These are phyloP conservation scores for Lipomyces orientalis DNA, from an alignment of 805 yeast species.

Conservation along the genomic window DNA sequence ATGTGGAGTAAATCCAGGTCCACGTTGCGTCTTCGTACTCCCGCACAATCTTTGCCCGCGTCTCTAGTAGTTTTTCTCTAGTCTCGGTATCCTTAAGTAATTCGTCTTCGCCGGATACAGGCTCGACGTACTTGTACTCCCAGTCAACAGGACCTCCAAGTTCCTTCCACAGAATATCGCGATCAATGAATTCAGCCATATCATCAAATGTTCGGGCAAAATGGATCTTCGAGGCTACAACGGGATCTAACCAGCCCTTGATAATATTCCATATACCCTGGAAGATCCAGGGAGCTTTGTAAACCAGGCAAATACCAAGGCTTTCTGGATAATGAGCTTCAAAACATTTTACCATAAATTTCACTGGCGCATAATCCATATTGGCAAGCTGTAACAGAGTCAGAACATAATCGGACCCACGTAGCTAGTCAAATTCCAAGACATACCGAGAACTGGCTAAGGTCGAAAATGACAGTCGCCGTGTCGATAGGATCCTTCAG, in stretches of 20 bases:
- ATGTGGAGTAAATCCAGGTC: slow-evolving; percentile 68
- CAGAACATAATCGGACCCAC: background rate
- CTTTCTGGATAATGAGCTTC: slow-evolving; percentile 98
- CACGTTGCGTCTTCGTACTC: slow-evolving; percentile 68
- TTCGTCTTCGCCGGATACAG: slow-evolving; percentile 64
- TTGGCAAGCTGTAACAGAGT: slow-evolving; percentile 59
- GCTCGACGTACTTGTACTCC: slow-evolving; percentile 65
- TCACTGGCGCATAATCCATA: slow-evolving; percentile 92
- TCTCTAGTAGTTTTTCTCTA: slow-evolving; percentile 52
- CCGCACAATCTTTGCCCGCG: slow-evolving; percentile 61
- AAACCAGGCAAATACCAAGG: slow-evolving; percentile 80
- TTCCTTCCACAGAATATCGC: slow-evolving; percentile 64
- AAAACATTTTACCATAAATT: slow-evolving; percentile 84
- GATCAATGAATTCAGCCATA: slow-evolving; percentile 64
- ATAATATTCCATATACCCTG: slow-evolving; percentile 92
- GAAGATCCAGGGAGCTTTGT: slow-evolving; percentile 97
- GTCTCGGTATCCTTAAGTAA: slow-evolving; percentile 53
- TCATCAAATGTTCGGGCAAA: slow-evolving; percentile 79
- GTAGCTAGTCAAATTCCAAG: no score
- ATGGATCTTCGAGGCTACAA: slow-evolving; percentile 86
- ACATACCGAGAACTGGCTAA: slow-evolving; percentile 73
- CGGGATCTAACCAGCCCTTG: slow-evolving; percentile 95
- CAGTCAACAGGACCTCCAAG: slow-evolving; percentile 75
- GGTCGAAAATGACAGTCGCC: slow-evolving; percentile 83
- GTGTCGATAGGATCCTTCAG: slow-evolving; percentile 77